A percentile compares a stretch with the other conserved stretches of the same genome.
phyloP scores from a whole-genome alignment of 2,329 filamentous ascomycete species.

The Calonectria pseudoturangicola region DNA sequence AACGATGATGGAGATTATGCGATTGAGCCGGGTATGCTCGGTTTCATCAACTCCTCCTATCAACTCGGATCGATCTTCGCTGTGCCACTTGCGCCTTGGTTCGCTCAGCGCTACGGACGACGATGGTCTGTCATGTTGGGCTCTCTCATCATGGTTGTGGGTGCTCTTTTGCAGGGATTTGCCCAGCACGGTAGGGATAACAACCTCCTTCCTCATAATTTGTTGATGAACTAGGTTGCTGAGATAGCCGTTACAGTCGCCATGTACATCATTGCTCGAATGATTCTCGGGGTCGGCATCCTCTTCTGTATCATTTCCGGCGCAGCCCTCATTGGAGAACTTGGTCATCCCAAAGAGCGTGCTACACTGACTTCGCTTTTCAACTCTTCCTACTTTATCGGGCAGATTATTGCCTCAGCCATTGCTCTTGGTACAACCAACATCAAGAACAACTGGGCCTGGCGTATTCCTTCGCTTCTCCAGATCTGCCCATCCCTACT shows the following conservation, averaged over 20 bases:
- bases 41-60: constrained; percentile 73
- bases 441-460: constrained; percentile 63
- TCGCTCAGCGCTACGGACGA: constrained; percentile 67
- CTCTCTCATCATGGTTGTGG: constrained; percentile 72
- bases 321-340: constrained; percentile 75
- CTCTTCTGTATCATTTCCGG: constrained; percentile 76
- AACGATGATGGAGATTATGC: constrained; percentile 47
- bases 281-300: constrained; percentile 78
- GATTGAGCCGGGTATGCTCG: constrained; percentile 60
- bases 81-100: constrained; percentile 71
- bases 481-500: constrained; percentile 58
- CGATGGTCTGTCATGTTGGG: constrained; percentile 74
- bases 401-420: constrained; percentile 36
- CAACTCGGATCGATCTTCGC: constrained; percentile 72
- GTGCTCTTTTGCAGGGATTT: constrained; percentile 73
- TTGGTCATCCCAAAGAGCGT: constrained; percentile 77
- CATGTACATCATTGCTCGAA: constrained; percentile 77
- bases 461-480: constrained; percentile 68
- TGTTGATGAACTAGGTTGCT: background rate
- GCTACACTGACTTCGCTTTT: constrained; percentile 64
- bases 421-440: constrained; percentile 63
- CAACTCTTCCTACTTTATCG: constrained; percentile 71
- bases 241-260: constrained; percentile 58
- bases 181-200: constrained; percentile 61
- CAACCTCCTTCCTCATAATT: background rate